Conservation (phyloP, 768 basidiomycete genomes). For the Leccinum aurantiacum region DNA sequence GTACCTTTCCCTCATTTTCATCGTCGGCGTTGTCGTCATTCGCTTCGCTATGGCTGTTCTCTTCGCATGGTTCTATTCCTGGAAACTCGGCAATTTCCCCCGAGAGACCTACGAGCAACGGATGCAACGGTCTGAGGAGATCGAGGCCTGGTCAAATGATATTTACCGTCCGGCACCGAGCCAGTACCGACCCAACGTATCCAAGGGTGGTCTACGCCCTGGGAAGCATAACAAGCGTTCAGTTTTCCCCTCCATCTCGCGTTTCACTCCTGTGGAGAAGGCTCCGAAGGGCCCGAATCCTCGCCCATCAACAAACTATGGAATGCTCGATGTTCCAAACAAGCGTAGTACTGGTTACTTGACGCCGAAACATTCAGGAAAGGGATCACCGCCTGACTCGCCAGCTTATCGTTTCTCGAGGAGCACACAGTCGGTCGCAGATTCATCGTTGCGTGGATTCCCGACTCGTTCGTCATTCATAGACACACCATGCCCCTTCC, state of each 20-base stretch:
- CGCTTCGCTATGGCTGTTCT: slow-evolving; percentile 96
- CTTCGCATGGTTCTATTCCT: slow-evolving; percentile 98
- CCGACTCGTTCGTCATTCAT: slow-evolving; percentile 50
- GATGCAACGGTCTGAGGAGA: slow-evolving; percentile 84
- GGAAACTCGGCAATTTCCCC: slow-evolving; percentile 91
- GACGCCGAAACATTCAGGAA: slow-evolving; percentile 36
- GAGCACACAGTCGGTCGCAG: slow-evolving; percentile 75
- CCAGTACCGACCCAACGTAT: slow-evolving; percentile 85
- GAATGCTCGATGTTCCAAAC: slow-evolving; percentile 62
- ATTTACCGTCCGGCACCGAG: slow-evolving; percentile 94
- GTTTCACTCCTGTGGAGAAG: slow-evolving; percentile 74
- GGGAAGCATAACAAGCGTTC: slow-evolving; percentile 53
- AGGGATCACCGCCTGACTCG: slow-evolving; percentile 71
- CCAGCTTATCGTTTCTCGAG: slow-evolving; percentile 71
- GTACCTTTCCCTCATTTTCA: slow-evolving; percentile 93
- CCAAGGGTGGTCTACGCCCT: slow-evolving; percentile 60
- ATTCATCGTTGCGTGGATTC: slow-evolving; percentile 32
- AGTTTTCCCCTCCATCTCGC: slow-evolving; percentile 66
- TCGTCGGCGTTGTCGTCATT: slow-evolving; percentile 93
- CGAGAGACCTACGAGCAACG: slow-evolving; percentile 91
- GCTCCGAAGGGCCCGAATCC: slow-evolving; percentile 50
- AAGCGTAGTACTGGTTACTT: slow-evolving; percentile 61
- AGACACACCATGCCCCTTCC: slow-evolving; percentile 89
- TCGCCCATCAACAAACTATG: slow-evolving; percentile 64
- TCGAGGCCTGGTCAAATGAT: slow-evolving; percentile 95